Evolutionary conservation across 129 eudicot species (phyloP), one percentile per base, ranked within the genome.

Genomic region (Centrapalus pauciflorus): DNA sequence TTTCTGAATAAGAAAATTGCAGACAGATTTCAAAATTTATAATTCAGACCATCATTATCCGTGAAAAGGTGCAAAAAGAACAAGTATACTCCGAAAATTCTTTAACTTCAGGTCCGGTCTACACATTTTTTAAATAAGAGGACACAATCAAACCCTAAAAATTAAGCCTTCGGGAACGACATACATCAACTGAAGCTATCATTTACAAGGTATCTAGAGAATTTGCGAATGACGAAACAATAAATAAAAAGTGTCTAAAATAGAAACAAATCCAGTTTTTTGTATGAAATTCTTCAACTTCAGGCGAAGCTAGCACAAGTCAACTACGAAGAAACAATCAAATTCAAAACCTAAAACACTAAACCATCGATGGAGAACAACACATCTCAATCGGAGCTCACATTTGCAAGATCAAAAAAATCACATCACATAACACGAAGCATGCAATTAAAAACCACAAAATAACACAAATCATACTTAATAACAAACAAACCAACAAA

Each of bases 351-450:
- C 64, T 57, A 57, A 57, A 57, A 8, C n/a, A 16, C 64, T 33
- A 57, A 57, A 16, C 25, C 30, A n/a, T n/a, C n/a, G n/a, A n/a
- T 21, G n/a, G 33, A 17, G 33, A 54, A 11, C 59, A 24, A 65
- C 49, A 55, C 10, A 25, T 37, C 35, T 52, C 35, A 59, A 70
- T 61, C 24, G 25, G 24, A 71, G 38, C 60, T 62, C 64, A 52
- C 54, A 64, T 64, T 64, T 20, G 55, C 66, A 20, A 73, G 57
- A 64, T 64, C 72, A 54, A 66, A 3, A 30, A 59, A 37, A 34
- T 25, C n/a, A 71, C 16, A 61, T 19, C 57, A 55, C 27, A 55
- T 9, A 27, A 40, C 66, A 40, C 35, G 13, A 73, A 40, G 25
- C 43, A 43, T 28, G 13, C 48, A 33, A 64, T 23, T 27, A 64